These are phyloP conservation scores for Phaseolus coccineus DNA, from an alignment of 331 rosid genomes.

Conservation along the genomic window DNA sequence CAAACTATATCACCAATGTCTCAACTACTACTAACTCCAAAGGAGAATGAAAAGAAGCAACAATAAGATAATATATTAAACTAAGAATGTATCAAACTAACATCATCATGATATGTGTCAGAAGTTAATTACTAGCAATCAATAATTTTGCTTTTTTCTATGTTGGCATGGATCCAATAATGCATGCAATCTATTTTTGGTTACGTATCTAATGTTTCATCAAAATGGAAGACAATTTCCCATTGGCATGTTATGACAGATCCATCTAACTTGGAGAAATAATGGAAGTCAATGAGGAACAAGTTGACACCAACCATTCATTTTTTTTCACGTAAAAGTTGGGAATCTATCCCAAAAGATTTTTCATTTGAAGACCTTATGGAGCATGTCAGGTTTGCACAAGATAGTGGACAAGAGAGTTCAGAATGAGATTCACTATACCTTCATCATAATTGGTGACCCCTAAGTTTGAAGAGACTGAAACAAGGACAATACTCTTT, in stretches of 20 bases:
- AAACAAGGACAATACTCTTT: no score
- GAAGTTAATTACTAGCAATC: background rate
- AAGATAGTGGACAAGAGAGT: background rate
- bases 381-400: constrained; percentile 24
- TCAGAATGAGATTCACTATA: background rate
- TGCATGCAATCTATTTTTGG: background rate
- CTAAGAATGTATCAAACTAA: no score
- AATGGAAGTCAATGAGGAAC: no score
- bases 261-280: no score
- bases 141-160: no score
- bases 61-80: background rate
- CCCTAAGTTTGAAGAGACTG: no score
- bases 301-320: no score
- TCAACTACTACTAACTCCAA: constrained; percentile 16
- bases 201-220: background rate
- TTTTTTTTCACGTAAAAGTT: no score
- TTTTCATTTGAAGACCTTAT: background rate
- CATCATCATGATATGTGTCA: background rate
- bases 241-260: no score
- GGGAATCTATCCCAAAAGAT: background rate
- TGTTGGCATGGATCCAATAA: no score
- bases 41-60: background rate
- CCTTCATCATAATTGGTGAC: background rate
- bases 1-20: constrained; percentile 6
- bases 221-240: background rate